These are phyloP conservation scores for Silene uniflora DNA, from an alignment of 148 eudicot species.

Conservation along the genomic window DNA sequence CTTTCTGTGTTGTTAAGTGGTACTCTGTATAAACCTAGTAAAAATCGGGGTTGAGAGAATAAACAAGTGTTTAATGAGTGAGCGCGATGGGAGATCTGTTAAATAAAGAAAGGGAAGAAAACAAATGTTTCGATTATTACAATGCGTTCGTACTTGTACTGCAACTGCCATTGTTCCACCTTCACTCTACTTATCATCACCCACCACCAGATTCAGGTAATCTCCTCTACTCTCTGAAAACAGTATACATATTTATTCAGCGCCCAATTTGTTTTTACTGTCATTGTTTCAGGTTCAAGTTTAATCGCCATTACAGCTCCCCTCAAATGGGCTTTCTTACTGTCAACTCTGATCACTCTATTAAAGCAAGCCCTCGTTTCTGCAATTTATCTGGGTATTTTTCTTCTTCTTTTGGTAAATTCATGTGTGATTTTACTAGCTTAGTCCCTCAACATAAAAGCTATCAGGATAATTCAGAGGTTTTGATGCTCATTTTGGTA, in stretches of 20 bases:
- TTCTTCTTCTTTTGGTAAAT: neutral
- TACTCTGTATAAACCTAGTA: no score
- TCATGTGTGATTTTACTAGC: no score
- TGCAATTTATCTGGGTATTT: conserved; percentile 65
- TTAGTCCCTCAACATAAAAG: no score
- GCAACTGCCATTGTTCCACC: no score
- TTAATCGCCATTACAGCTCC: conserved; percentile 13
- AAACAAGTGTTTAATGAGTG: no score
- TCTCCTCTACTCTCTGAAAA: neutral
- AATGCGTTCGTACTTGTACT: no score
- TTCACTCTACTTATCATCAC: neutral
- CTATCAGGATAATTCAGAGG: no score
- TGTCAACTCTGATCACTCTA: conserved; percentile 4
- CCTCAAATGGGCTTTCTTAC: conserved; percentile 18
- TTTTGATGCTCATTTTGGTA: neutral
- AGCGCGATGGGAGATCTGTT: no score
- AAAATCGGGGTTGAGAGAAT: no score
- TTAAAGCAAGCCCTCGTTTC: conserved; percentile 40
- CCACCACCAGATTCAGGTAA: neutral
- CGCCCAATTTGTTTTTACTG: neutral
- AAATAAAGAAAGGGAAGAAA: no score
- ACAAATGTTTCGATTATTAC: no score
- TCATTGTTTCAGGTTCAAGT: conserved; percentile 21
- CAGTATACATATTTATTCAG: neutral
- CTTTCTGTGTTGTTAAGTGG: no score